These are phyloP conservation scores for Penicillium sclerotiorum DNA, from an alignment of 2,329 filamentous ascomycete genomes.

Conservation along the genomic window DNA sequence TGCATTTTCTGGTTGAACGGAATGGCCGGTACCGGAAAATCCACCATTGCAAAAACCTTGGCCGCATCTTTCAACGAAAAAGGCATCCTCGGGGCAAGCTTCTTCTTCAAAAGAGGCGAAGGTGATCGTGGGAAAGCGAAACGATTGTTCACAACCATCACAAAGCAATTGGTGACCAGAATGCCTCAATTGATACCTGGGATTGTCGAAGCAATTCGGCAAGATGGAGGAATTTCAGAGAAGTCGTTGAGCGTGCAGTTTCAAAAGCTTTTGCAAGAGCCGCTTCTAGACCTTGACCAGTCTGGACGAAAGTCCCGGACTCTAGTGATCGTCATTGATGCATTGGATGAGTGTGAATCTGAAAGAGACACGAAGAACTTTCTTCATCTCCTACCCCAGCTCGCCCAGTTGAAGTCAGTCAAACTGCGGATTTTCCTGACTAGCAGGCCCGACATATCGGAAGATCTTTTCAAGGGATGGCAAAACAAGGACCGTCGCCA, in stretches of 20 bases:
- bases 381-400: constrained; percentile 24
- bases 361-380: constrained; percentile 23
- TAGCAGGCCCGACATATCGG: constrained; percentile 31
- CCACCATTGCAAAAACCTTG: constrained; percentile 32
- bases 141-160: constrained; percentile 40
- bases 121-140: constrained; percentile 31
- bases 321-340: constrained; percentile 18
- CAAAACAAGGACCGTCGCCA: too few relatives aligned
- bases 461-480: too few relatives aligned
- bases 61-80: constrained; percentile 20
- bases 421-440: constrained; percentile 29
- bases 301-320: neutral
- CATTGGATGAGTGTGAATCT: constrained; percentile 31
- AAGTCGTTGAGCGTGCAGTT: constrained; percentile 29
- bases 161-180: constrained; percentile 27
- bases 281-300: neutral
- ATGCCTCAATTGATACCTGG: constrained; percentile 30
- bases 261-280: constrained; percentile 23
- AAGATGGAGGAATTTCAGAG: constrained; percentile 22
- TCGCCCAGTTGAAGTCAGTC: constrained; percentile 8
- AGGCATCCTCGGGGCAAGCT: constrained; percentile 27
- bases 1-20: constrained; percentile 35
- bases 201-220: constrained; percentile 19
- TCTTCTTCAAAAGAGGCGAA: constrained; percentile 2
- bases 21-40: constrained; percentile 19